Evolutionary conservation across 441 rosid genomes (phyloP), one percentile per base, ranked within the genome.

Genomic region (Flueggea neowawraea): DNA sequence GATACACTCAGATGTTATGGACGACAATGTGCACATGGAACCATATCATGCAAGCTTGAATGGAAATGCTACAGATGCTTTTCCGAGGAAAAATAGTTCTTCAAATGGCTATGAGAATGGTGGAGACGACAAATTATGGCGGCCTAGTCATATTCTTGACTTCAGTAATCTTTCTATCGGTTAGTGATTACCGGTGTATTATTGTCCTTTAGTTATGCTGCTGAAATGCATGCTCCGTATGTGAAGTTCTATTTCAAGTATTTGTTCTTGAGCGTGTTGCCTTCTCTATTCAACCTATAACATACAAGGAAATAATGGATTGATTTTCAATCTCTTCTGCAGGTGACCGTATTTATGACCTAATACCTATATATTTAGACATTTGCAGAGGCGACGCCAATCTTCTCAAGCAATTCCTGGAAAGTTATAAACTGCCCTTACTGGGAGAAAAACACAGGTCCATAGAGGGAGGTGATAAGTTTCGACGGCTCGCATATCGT

Each of bases 1-100:
- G 99, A 82, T 89, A 79, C 99, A 95, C 75, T 74, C 92, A 0
- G 96, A 95, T 69, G 77, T 95, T 63, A 95, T 95, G 97, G 96
- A 94, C 70, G 99, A 91, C 80, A 94, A 94, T 73, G 65, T 91
- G 67, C 79, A 78, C 77, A 82, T 91, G 97, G 92, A 89, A 78
- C 84, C 81, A 60, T 58, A 76, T 63, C 52, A 43, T 32, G 55
- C 76, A 16, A 48, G 50, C 67, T 55, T 31, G 43, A 61, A 44
- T 72, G 75, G 63, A 70, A 68, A 62, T 32, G 58, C 32, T 45
- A 33, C 53, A 13, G 68, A 63, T 73, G 16, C 53, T 63, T 63
- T 53, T 44, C 57, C 16, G 45, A 55, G 50, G 48, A 73, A 68
- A 61, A 57, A 54, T 44, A 56, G 72, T 67, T 68, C 74, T 4